These are phyloP conservation scores for Fagopyrum homotropicum DNA, from an alignment of 148 eudicot genomes.

Conservation along the genomic window DNA sequence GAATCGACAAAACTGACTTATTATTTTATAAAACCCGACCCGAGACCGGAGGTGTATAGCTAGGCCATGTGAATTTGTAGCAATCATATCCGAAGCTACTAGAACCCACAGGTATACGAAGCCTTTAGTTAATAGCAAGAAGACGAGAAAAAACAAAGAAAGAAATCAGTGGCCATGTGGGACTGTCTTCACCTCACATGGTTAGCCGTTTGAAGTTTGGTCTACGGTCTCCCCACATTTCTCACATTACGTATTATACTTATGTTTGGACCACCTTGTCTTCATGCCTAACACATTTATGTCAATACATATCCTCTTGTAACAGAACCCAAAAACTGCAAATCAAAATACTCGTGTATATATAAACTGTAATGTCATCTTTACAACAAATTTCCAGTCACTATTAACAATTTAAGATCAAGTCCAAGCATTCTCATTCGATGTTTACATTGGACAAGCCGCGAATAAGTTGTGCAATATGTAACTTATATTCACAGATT, in stretches of 20 bases:
- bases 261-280: background rate
- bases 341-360: background rate
- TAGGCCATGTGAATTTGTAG: background rate
- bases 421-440: background rate
- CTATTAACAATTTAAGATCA: conserved; percentile 5
- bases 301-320: background rate
- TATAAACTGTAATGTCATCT: conserved; percentile 4
- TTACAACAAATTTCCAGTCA: conserved; percentile 11
- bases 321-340: background rate
- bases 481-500: conserved; percentile 7
- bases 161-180: conserved; percentile 6
- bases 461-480: conserved; percentile 11
- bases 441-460: conserved; percentile 15
- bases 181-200: conserved; percentile 12
- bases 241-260: background rate
- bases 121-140: background rate
- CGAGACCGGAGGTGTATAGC: too few species aligned
- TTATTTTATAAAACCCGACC: too few species aligned
- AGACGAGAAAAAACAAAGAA: background rate
- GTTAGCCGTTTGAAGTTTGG: conserved; percentile 5
- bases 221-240: conserved; percentile 1
- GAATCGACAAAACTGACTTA: too few species aligned
- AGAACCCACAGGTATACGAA: background rate
- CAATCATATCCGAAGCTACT: background rate
- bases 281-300: background rate